These are phyloP conservation scores for Pueraria montana DNA, from an alignment of 306 rosid genomes.

Conservation along the genomic window DNA sequence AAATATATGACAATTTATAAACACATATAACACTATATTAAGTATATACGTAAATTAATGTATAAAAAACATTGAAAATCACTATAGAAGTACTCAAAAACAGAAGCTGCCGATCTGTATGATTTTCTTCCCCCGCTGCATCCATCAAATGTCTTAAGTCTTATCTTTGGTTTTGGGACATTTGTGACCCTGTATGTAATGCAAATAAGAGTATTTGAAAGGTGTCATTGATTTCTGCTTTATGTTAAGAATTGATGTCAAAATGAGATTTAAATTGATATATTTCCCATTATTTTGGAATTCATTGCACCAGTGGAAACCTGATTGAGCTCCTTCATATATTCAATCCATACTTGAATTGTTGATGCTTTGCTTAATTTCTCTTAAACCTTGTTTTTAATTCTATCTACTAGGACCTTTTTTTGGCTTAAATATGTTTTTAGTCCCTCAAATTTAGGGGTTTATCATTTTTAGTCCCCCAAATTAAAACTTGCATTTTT, in stretches of 20 bases:
- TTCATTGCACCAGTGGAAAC: background rate
- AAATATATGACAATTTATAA: too few relatives aligned
- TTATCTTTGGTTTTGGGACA: background rate
- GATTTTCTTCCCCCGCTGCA: background rate
- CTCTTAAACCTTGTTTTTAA: background rate
- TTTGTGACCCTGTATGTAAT: background rate
- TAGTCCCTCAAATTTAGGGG: too few relatives aligned
- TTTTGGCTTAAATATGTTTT: too few relatives aligned
- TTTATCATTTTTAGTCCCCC: too few relatives aligned
- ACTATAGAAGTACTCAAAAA: too few relatives aligned
- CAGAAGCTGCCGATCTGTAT: too few relatives aligned
- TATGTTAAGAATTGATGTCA: background rate
- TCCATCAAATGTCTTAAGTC: background rate
- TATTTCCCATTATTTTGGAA: background rate
- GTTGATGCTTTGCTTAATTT: background rate
- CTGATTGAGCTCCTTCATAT: background rate
- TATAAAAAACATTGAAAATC: too few relatives aligned
- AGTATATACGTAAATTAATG: too few relatives aligned
- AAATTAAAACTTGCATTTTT: too few relatives aligned
- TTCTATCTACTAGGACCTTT: background rate
- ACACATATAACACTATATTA: too few relatives aligned
- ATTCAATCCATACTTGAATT: background rate
- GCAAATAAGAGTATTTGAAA: background rate
- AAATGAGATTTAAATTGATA: constrained; percentile 5
- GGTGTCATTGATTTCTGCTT: background rate